These are phyloP conservation scores for Rosa hybrid DNA, from an alignment of 331 rosid genomes.

Conservation along the genomic window DNA sequence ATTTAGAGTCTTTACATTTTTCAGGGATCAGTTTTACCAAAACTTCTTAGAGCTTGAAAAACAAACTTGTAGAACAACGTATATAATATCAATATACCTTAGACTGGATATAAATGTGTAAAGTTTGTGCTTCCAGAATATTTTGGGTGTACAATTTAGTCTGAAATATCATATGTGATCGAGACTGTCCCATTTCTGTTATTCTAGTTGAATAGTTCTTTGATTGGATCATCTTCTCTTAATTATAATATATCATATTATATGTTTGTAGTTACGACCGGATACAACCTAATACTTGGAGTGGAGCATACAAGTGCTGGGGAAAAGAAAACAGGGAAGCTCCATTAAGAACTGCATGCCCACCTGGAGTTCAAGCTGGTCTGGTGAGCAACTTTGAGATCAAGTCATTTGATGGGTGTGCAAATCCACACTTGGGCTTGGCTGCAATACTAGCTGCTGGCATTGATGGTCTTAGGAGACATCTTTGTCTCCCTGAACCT, in stretches of 20 bases:
- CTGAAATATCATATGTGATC: neutral
- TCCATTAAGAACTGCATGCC: slow-evolving; percentile 81
- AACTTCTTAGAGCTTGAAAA: neutral
- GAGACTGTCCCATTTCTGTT: neutral
- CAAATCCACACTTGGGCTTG: slow-evolving; percentile 86
- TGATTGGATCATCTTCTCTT: neutral
- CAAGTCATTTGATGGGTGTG: slow-evolving; percentile 88
- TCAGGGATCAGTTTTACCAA: neutral
- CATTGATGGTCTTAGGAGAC: slow-evolving; percentile 86
- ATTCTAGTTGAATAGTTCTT: neutral
- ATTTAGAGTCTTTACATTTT: too few relatives aligned
- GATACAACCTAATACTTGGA: slow-evolving; percentile 81
- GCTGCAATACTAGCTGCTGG: slow-evolving; percentile 88
- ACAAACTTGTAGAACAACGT: neutral
- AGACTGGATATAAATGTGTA: neutral
- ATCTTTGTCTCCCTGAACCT: slow-evolving; percentile 80
- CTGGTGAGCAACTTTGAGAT: slow-evolving; percentile 81
- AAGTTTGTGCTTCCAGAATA: neutral
- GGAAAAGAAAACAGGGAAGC: slow-evolving; percentile 93
- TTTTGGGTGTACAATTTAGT: neutral
- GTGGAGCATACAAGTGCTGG: slow-evolving; percentile 92
- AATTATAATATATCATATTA: neutral
- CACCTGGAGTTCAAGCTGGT: slow-evolving; percentile 75
- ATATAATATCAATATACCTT: neutral
- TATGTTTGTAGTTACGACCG: slow-evolving; percentile 69